A percentile compares a stretch with the other conserved stretches of the same genome.
Conservation (phyloP, 768 basidiomycete species). For the Psilocybe sp. region DNA sequence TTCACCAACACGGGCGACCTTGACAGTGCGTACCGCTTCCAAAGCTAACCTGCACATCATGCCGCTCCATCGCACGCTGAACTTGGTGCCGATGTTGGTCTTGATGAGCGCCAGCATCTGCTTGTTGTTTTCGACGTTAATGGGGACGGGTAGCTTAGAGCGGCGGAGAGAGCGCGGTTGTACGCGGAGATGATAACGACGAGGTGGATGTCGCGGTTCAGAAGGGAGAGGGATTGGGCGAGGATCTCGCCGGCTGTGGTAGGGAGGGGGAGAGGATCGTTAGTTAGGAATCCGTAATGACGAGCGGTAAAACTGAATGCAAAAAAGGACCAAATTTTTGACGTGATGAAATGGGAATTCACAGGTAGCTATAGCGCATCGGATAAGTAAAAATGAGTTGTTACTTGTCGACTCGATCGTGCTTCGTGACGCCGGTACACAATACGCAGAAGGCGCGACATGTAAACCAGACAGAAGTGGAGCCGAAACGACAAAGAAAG, state of each 20-base stretch:
- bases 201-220: conserved; percentile 97
- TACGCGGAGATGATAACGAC: conserved; percentile 99
- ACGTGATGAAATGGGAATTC: too few relatives aligned
- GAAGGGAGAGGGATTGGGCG: conserved; percentile 87
- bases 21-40: conserved; percentile 85
- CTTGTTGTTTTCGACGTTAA: conserved; percentile 78
- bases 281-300: background rate
- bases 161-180: conserved; percentile 92
- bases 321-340: too few relatives aligned
- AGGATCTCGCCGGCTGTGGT: conserved; percentile 94
- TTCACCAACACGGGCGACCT: too few relatives aligned
- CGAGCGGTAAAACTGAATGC: background rate
- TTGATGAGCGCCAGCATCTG: conserved; percentile 98
- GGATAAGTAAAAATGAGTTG: too few relatives aligned
- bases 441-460: too few relatives aligned
- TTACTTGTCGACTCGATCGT: too few relatives aligned
- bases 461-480: background rate
- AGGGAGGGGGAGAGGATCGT: too few relatives aligned
- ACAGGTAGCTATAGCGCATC: too few relatives aligned
- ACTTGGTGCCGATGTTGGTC: conserved; percentile 97
- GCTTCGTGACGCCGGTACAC: too few relatives aligned
- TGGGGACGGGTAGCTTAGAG: conserved; percentile 88
- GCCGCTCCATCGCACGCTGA: conserved; percentile 93
- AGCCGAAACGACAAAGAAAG: background rate
- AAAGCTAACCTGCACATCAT: conserved; percentile 96